phyloP scores from a whole-genome alignment of 2,329 filamentous ascomycete species.

The Claviceps digitariae region DNA sequence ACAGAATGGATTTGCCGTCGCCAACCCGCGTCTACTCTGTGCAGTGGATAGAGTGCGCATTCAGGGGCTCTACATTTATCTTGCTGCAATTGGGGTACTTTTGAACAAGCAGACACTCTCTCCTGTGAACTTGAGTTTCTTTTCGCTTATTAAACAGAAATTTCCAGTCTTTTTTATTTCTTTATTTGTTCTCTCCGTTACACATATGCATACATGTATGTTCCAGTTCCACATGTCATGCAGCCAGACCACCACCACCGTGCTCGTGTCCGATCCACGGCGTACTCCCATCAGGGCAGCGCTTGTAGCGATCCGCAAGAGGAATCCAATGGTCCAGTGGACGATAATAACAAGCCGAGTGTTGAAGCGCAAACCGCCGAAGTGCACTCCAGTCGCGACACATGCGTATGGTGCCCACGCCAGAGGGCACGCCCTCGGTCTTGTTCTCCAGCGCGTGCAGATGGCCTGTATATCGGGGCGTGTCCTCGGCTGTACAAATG shows the following conservation, averaged over 20 bases:
- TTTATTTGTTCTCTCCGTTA: background rate
- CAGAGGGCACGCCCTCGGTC: conserved; percentile 6
- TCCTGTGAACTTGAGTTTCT: too few relatives aligned
- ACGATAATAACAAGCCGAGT: conserved; percentile 8
- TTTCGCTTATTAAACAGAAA: too few relatives aligned
- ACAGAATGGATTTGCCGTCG: too few relatives aligned
- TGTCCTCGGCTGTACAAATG: conserved; percentile 19
- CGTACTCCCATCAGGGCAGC: conserved; percentile 3
- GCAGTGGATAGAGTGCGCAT: too few relatives aligned
- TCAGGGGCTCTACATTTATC: too few relatives aligned
- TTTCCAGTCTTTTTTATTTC: too few relatives aligned
- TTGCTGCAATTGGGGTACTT: too few relatives aligned
- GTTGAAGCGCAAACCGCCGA: conserved; percentile 10
- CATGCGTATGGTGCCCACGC: conserved; percentile 12
- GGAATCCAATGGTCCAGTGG: background rate
- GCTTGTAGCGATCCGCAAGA: conserved; percentile 3
- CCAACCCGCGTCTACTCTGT: too few relatives aligned
- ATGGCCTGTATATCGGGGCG: conserved; percentile 12
- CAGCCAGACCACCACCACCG: background rate
- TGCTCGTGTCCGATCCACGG: background rate
- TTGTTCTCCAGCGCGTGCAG: background rate
- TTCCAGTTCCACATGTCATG: background rate
- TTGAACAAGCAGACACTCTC: too few relatives aligned
- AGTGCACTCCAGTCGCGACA: conserved; percentile 17
- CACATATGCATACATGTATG: background rate